Evolutionary conservation across 345 rosid genomes (phyloP).

Genomic region (Rhodomyrtus tomentosa): DNA sequence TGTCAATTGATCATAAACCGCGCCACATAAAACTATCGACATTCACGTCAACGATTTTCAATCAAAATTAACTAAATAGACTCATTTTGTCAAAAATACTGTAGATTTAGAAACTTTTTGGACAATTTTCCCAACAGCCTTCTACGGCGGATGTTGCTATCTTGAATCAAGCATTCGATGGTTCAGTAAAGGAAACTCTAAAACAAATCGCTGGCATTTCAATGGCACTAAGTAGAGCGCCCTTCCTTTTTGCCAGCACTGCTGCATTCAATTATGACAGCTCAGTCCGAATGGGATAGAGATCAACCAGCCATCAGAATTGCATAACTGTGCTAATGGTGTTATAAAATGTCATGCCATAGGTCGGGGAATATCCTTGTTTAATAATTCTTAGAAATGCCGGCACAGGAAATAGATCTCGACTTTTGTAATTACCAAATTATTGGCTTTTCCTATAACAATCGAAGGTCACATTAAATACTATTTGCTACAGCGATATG

Average conservation of each 20-base stretch:
- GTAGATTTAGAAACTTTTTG: no score
- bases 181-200: background rate
- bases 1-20: no score
- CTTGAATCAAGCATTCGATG: background rate
- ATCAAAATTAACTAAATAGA: no score
- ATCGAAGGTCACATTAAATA: background rate
- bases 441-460: background rate
- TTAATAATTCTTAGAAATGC: no score
- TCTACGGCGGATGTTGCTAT: background rate
- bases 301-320: background rate
- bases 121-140: background rate
- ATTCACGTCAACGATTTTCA: no score
- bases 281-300: background rate
- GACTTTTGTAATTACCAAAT: background rate
- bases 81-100: no score
- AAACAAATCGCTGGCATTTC: background rate
- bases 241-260: background rate
- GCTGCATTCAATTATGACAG: background rate
- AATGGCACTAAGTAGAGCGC: background rate
- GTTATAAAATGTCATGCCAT: no score
- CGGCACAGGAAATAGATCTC: no score
- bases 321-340: background rate
- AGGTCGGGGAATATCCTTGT: no score
- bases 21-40: no score
- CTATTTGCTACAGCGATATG: conserved; percentile 15